Conservation (phyloP, 192 early-diverging fungal genomes). For the Phlyctochytrium bullatum region DNA sequence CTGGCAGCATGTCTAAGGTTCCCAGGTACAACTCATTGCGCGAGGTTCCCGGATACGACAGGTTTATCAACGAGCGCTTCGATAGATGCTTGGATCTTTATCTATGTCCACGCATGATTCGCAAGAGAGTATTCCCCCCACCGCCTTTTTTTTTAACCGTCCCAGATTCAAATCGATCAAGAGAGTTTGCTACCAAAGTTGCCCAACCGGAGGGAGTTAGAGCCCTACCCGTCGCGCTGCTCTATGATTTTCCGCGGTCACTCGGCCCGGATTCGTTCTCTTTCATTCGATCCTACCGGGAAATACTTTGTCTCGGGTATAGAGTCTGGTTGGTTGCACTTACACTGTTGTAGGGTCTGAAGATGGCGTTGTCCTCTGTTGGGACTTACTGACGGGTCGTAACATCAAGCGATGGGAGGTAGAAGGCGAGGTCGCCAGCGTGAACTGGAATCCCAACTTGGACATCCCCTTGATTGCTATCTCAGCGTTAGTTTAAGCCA, state of each 20-base stretch:
- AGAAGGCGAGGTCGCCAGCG: constrained; percentile 63
- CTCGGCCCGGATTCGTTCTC: constrained; percentile 70
- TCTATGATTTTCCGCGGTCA: constrained; percentile 82
- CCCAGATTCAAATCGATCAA: constrained; percentile 76
- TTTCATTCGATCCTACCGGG: constrained; percentile 92
- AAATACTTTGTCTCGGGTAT: constrained; percentile 77
- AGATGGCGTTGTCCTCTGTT: constrained; percentile 82
- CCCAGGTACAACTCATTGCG: no score
- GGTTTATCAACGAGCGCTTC: constrained; percentile 94
- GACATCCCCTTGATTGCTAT: background rate
- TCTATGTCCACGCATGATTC: constrained; percentile 84
- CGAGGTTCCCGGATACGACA: constrained; percentile 79
- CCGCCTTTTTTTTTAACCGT: background rate
- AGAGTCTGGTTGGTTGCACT: background rate
- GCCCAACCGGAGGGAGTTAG: constrained; percentile 89
- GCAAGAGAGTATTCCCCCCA: constrained; percentile 61
- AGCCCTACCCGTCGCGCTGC: constrained; percentile 85
- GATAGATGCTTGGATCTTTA: constrained; percentile 96
- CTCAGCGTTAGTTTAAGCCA: background rate
- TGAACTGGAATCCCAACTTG: constrained; percentile 88
- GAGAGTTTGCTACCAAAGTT: constrained; percentile 94
- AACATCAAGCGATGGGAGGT: constrained; percentile 77
- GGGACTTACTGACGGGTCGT: constrained; percentile 89
- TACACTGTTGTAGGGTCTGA: constrained; percentile 60
- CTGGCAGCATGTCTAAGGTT: no score